Percentiles rank a stretch among this genome's conserved stretches.
Evolutionary conservation across 257 asterid species (phyloP).

Genomic region (Solanum lycopersicoides): DNA sequence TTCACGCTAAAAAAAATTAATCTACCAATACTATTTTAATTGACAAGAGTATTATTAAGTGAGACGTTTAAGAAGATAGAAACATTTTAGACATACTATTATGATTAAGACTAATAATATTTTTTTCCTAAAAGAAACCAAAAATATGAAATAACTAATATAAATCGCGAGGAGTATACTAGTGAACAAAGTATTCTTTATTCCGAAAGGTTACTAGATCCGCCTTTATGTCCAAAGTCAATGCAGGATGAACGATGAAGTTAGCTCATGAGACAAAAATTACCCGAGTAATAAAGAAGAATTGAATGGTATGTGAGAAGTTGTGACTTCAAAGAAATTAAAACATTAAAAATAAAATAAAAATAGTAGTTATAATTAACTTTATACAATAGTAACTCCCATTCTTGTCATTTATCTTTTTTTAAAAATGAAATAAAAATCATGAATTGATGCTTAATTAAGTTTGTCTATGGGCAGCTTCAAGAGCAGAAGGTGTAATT

Average conservation of each 20-base stretch:
- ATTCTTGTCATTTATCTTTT: neutral
- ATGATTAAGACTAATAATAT: too few relatives aligned
- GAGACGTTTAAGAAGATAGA: too few relatives aligned
- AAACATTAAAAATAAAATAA: neutral
- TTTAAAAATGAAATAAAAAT: neutral
- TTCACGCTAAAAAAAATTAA: too few relatives aligned
- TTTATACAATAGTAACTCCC: neutral
- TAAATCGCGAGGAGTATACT: too few relatives aligned
- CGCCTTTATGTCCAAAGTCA: too few relatives aligned
- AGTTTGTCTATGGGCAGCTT: constrained; percentile 4
- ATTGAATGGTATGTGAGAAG: neutral
- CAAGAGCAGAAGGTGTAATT: constrained; percentile 12
- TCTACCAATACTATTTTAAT: neutral
- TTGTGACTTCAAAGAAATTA: neutral
- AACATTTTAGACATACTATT: too few relatives aligned
- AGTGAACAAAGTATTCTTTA: too few relatives aligned
- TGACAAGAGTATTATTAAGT: too few relatives aligned
- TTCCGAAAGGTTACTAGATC: too few relatives aligned
- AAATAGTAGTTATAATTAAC: neutral
- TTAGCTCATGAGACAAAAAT: neutral
- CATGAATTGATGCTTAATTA: neutral
- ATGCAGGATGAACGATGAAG: too few relatives aligned
- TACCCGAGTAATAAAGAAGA: neutral
- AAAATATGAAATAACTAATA: too few relatives aligned
- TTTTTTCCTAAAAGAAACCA: too few relatives aligned